These are phyloP conservation scores for Boletus subparvulus DNA, from an alignment of 768 basidiomycete genomes.

Conservation along the genomic window DNA sequence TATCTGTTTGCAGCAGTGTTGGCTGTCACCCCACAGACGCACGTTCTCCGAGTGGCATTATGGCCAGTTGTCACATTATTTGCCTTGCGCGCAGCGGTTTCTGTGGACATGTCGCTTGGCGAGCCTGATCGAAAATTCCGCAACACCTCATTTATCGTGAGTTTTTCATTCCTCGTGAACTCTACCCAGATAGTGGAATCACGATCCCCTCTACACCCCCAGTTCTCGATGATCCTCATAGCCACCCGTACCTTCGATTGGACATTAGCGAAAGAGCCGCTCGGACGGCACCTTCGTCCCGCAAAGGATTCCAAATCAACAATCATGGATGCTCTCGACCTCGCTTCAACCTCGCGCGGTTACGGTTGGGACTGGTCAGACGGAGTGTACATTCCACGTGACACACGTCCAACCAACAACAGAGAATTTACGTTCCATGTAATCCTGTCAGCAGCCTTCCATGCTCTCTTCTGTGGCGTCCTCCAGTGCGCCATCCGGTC, in stretches of 20 bases:
- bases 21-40: constrained; percentile 46
- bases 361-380: neutral
- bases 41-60: constrained; percentile 43
- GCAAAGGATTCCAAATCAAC: neutral
- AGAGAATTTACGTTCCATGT: neutral
- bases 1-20: constrained; percentile 53
- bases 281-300: constrained; percentile 6
- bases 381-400: neutral
- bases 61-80: constrained; percentile 45
- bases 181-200: neutral
- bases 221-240: constrained; percentile 18
- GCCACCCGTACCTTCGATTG: constrained; percentile 6
- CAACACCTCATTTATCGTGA: neutral
- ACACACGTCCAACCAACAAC: neutral
- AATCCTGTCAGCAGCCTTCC: neutral
- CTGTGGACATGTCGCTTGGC: constrained; percentile 6
- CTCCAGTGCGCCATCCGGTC: neutral
- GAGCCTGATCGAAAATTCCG: neutral
- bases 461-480: neutral
- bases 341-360: neutral
- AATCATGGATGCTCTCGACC: neutral
- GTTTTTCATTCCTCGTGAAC: neutral
- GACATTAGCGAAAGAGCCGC: neutral
- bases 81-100: constrained; percentile 38
- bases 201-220: neutral